Evolutionary conservation across 441 rosid genomes (phyloP).

Genomic region (Populus hybrid): DNA sequence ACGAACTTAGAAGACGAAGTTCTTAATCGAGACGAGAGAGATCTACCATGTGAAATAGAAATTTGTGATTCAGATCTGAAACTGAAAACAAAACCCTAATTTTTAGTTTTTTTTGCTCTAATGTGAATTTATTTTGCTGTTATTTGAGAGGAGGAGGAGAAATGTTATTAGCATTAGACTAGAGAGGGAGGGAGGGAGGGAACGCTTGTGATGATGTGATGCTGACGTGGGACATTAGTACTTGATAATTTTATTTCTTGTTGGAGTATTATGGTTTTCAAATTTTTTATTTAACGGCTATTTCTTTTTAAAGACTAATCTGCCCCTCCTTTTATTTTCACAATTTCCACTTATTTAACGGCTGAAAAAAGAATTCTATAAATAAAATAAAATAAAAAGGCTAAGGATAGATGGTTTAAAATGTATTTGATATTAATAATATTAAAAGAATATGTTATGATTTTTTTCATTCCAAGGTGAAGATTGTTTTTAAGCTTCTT

Average conservation of each 20-base stretch:
- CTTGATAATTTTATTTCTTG: not conserved
- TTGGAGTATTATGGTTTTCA: not conserved
- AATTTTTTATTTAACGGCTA: slow-evolving; percentile 1
- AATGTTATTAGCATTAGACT: not conserved
- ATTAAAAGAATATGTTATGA: too few species aligned
- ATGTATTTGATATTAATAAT: too few species aligned
- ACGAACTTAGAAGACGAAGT: not conserved
- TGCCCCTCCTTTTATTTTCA: not conserved
- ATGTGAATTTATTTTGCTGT: not conserved
- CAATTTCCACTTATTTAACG: not conserved
- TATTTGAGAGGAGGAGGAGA: not conserved
- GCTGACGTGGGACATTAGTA: not conserved
- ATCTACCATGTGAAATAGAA: not conserved
- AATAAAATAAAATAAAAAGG: too few species aligned
- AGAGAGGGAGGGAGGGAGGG: not conserved
- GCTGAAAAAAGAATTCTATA: too few species aligned
- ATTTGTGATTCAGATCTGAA: not conserved
- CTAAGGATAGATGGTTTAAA: too few species aligned
- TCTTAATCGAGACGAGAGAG: not conserved
- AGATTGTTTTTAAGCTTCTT: too few species aligned
- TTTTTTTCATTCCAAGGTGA: too few species aligned
- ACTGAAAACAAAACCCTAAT: not conserved
- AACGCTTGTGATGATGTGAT: not conserved
- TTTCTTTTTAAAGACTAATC: not conserved
- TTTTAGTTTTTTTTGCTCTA: not conserved